These are phyloP conservation scores for Hirschioporus abietinus DNA, from an alignment of 768 basidiomycete species.

Conservation along the genomic window DNA sequence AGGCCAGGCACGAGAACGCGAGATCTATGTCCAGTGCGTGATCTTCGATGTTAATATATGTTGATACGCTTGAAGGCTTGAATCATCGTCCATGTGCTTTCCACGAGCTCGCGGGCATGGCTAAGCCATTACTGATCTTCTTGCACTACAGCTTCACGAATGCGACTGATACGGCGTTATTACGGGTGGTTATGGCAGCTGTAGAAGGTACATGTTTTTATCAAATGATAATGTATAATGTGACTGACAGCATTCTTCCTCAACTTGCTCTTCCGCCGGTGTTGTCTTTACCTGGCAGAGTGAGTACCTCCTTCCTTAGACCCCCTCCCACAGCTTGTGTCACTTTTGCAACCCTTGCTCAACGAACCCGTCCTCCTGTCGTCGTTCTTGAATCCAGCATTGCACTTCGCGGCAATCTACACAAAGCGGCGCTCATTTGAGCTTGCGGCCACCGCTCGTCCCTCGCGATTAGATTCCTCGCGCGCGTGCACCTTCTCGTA, in stretches of 20 bases:
- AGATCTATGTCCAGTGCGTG: constrained; percentile 90
- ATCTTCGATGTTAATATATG: not conserved
- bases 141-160: constrained; percentile 63
- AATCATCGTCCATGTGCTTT: constrained; percentile 6
- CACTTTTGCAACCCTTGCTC: not conserved
- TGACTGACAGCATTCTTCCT: constrained; percentile 4
- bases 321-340: constrained; percentile 21
- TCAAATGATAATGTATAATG: constrained; percentile 3
- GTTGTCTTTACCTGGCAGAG: constrained; percentile 40
- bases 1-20: constrained; percentile 77
- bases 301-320: constrained; percentile 44
- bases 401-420: constrained; percentile 60
- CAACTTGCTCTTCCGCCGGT: constrained; percentile 13
- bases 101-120: constrained; percentile 8
- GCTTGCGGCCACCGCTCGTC: constrained; percentile 14
- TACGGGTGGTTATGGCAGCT: constrained; percentile 91
- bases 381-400: constrained; percentile 39
- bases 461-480: constrained; percentile 7
- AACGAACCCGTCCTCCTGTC: constrained; percentile 2
- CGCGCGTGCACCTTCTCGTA: not conserved
- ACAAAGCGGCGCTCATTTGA: constrained; percentile 62
- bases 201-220: constrained; percentile 72
- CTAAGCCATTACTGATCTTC: constrained; percentile 13
- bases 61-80: not conserved
- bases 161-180: constrained; percentile 83